Percentiles rank a stretch among this genome's conserved stretches.
Evolutionary conservation across 2,329 filamentous ascomycete genomes (phyloP).

Genomic region (Aspergillus sp.): DNA sequence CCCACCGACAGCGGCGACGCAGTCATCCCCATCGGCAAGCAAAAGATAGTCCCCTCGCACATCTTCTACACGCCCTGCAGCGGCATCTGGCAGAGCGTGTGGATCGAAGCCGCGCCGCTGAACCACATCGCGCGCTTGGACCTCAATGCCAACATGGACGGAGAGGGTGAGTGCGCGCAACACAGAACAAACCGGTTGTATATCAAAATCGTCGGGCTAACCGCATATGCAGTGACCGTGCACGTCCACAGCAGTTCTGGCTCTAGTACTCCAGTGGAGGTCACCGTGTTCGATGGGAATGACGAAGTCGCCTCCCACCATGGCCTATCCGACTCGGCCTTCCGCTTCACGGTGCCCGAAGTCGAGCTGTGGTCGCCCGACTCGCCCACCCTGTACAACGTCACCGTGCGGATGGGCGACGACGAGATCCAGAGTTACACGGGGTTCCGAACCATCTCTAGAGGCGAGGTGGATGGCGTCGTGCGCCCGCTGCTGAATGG

Average conservation of each 20-base stretch:
- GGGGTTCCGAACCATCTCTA: conserved; percentile 64
- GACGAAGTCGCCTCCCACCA: conserved; percentile 44
- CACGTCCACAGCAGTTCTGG: conserved; percentile 51
- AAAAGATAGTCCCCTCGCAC: conserved; percentile 50
- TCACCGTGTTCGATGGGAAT: conserved; percentile 39
- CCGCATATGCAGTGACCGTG: conserved; percentile 48
- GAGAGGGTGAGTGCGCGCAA: conserved; percentile 48
- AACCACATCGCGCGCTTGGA: conserved; percentile 61
- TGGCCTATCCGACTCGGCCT: conserved; percentile 50
- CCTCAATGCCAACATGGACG: conserved; percentile 57
- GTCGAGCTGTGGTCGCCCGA: conserved; percentile 65
- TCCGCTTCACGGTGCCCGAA: conserved; percentile 55
- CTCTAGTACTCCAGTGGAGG: conserved; percentile 35
- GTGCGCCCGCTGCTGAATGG: conserved; percentile 65
- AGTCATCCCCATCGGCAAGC: conserved; percentile 67
- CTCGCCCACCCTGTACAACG: conserved; percentile 62
- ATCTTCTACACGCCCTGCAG: conserved; percentile 73
- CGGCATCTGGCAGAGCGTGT: conserved; percentile 73
- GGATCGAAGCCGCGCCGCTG: conserved; percentile 63
- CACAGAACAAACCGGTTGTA: neutral
- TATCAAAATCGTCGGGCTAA: conserved; percentile 3
- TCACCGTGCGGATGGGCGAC: conserved; percentile 53
- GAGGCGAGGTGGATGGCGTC: conserved; percentile 57
- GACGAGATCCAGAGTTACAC: conserved; percentile 65
- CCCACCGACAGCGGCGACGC: conserved; percentile 59